Evolutionary conservation across 768 basidiomycete species (phyloP).

Genomic region (Lactarius vividus): DNA sequence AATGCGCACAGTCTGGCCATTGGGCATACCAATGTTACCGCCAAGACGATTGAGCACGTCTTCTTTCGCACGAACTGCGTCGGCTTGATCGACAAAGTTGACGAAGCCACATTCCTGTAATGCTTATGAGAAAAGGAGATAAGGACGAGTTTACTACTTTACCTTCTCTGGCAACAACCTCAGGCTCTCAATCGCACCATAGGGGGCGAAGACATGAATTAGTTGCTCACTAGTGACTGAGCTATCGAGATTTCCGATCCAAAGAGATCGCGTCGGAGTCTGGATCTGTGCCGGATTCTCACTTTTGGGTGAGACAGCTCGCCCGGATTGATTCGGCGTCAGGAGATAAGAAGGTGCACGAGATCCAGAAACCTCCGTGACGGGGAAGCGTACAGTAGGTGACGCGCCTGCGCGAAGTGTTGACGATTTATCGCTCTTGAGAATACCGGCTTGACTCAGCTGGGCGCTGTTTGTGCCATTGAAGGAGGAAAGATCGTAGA

Average conservation of each 20-base stretch:
- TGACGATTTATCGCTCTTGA: slow-evolving; percentile 38
- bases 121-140: slow-evolving; percentile 8
- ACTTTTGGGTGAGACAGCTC: slow-evolving; percentile 81
- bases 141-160: slow-evolving; percentile 17
- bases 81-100: slow-evolving; percentile 93
- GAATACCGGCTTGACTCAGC: slow-evolving; percentile 26
- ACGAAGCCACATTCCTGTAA: slow-evolving; percentile 96
- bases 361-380: slow-evolving; percentile 24
- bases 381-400: slow-evolving; percentile 29
- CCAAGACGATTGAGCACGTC: slow-evolving; percentile 95
- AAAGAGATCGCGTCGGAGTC: slow-evolving; percentile 91
- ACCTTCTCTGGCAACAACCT: slow-evolving; percentile 97
- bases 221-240: slow-evolving; percentile 93
- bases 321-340: slow-evolving; percentile 63
- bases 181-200: slow-evolving; percentile 95
- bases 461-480: slow-evolving; percentile 39
- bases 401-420: slow-evolving; percentile 18
- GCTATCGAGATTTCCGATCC: slow-evolving; percentile 98
- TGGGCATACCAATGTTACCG: slow-evolving; percentile 91
- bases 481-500: slow-evolving; percentile 46
- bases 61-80: slow-evolving; percentile 97
- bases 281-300: slow-evolving; percentile 78
- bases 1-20: slow-evolving; percentile 94
- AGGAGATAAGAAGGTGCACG: slow-evolving; percentile 65
- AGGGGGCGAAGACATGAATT: slow-evolving; percentile 92